Percentiles rank a stretch among this genome's conserved stretches.
Conservation (phyloP, 2,329 filamentous ascomycete genomes). For the Botrytis tulipae region DNA sequence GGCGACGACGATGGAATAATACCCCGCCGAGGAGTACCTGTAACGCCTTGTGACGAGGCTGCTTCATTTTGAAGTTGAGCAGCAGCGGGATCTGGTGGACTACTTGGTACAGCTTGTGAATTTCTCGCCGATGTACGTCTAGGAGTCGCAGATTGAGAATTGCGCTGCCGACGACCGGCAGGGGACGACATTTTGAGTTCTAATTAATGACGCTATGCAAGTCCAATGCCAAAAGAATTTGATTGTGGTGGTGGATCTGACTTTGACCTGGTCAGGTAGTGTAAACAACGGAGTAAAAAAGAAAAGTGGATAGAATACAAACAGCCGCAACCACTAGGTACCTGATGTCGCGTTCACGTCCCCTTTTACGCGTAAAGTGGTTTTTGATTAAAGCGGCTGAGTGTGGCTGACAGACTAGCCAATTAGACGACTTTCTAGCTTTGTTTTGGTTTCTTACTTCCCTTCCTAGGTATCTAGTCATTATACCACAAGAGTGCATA, state of each 20-base stretch:
- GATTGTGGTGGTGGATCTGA: conserved; percentile 14
- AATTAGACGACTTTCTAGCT: not conserved
- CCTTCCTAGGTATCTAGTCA: not conserved
- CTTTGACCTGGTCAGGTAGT: not conserved
- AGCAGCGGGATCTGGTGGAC: conserved; percentile 42
- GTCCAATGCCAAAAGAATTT: conserved; percentile 3
- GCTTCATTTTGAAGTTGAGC: conserved; percentile 40
- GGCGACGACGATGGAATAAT: conserved; percentile 74
- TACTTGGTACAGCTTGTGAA: conserved; percentile 54
- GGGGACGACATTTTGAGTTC: conserved; percentile 59
- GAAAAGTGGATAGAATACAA: conserved; percentile 10
- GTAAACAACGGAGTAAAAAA: conserved; percentile 12
- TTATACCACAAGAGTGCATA: not conserved
- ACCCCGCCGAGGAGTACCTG: conserved; percentile 48
- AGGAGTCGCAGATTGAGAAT: conserved; percentile 54
- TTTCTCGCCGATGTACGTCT: conserved; percentile 56
- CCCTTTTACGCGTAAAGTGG: conserved; percentile 16
- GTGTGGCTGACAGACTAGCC: not conserved
- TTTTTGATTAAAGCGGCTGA: not conserved
- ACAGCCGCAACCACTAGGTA: not conserved
- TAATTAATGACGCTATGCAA: not conserved
- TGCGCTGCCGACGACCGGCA: conserved; percentile 54
- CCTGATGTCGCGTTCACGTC: conserved; percentile 5
- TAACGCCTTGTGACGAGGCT: conserved; percentile 35
- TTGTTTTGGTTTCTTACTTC: not conserved